Percentiles rank a stretch among this genome's conserved stretches.
These are phyloP conservation scores for Durotheca rogersii DNA, from an alignment of 495 filamentous ascomycete species.

Conservation along the genomic window DNA sequence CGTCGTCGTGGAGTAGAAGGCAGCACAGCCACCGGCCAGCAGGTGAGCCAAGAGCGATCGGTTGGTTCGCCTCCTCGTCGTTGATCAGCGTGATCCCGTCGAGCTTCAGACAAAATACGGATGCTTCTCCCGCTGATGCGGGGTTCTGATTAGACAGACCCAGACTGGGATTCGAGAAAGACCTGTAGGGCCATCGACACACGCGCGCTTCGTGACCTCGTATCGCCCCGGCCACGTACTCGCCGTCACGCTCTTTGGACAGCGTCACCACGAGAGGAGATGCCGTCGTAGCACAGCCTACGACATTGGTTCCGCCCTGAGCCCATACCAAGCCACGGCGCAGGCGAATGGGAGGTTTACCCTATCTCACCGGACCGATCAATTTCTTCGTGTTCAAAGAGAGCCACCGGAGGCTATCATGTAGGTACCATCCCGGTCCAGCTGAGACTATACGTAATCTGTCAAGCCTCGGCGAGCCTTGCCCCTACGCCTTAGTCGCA, in stretches of 20 bases:
- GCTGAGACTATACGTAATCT: neutral
- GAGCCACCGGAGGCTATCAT: neutral
- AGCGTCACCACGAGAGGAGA: neutral
- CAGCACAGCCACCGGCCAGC: neutral
- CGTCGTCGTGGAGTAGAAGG: neutral
- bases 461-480: neutral
- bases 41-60: neutral
- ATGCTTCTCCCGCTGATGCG: no score
- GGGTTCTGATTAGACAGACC: no score
- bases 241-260: neutral
- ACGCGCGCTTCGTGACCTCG: neutral
- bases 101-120: neutral
- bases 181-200: no score
- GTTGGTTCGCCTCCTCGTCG: neutral
- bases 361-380: neutral
- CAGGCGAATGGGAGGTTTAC: neutral
- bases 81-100: neutral
- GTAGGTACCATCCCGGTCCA: neutral
- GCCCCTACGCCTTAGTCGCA: no score
- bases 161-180: no score
- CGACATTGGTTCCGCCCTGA: neutral
- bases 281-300: neutral
- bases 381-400: neutral
- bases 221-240: neutral
- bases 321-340: neutral